Base-by-base conservation (phyloP, 345 rosid genomes). In the Lepidium africanum region DNA sequence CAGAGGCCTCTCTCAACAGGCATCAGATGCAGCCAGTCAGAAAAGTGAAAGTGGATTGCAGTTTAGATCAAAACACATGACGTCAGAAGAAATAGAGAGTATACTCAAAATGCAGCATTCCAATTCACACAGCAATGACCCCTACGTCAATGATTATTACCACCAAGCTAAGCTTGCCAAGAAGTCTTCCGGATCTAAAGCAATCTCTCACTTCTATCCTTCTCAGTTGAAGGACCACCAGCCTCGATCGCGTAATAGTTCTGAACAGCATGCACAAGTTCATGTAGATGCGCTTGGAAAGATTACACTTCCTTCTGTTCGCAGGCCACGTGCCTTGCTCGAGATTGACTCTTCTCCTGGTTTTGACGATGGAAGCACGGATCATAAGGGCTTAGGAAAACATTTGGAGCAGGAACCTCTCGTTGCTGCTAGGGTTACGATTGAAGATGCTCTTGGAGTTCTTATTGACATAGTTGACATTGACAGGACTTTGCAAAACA, bases 81-180 rank as follows among this genome's bases (percentile, higher is more conserved):
- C 92, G 43, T 71, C 89, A 49, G 97, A 95, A 69, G 99, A 95
- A 74, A 91, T 95, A 9, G 99, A 91, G 80, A 86, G 91, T 75
- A 86, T 95, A 55, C 85, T 95, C 63, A 95, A 87, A 78, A 89
- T 95, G 93, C 99, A 95, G 90, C 97, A 87, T 75, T 85, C 92
- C 15, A 79, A 96, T 32, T 82, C 89, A 4, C 99, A 95, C 77
- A 79, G 87, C 81, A 95, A 74, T 71, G 99, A 95, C 69, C 93
- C 91, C 2, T 95, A 95, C 52, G 60, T 89, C 47, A 90, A 89
- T 79, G 99, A 95, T 73, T 95, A 91, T 76, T 95, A 95, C 78
- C 96, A 91, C 73, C 99, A 87, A 78, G 99, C 99, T 69, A 74
- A 81, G 47, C 89, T 95, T 70, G 91, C 91, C 32, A 86, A 84